These are phyloP conservation scores for Diaporthe destruens DNA, from an alignment of 2,329 filamentous ascomycete genomes.

Conservation along the genomic window DNA sequence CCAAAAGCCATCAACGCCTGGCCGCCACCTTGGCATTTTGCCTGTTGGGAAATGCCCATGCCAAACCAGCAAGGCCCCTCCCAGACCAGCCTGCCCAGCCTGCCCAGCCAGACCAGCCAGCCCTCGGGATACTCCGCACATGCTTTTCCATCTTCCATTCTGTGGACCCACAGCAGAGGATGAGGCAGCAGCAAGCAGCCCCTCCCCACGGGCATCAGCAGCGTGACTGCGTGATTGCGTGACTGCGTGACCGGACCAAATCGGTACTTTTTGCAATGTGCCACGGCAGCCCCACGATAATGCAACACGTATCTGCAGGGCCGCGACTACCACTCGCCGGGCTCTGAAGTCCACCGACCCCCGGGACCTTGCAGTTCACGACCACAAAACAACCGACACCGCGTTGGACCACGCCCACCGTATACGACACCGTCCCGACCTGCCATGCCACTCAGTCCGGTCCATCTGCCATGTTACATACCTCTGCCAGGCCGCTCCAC, in stretches of 20 bases:
- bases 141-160: conserved; percentile 14
- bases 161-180: background rate
- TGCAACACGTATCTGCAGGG: conserved; percentile 36
- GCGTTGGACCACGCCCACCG: background rate
- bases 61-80: background rate
- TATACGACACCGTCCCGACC: conserved; percentile 15
- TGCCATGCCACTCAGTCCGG: too few relatives aligned
- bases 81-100: background rate
- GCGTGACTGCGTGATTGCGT: too few relatives aligned
- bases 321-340: conserved; percentile 28
- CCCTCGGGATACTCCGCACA: background rate
- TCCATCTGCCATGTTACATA: too few relatives aligned
- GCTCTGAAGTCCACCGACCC: conserved; percentile 33
- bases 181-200: too few relatives aligned
- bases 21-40: conserved; percentile 13
- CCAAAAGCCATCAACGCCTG: background rate
- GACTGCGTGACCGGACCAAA: conserved; percentile 31
- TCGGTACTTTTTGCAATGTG: conserved; percentile 36
- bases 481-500: background rate
- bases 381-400: conserved; percentile 21
- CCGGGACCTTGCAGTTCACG: conserved; percentile 41
- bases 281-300: conserved; percentile 38
- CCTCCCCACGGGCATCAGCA: conserved; percentile 10
- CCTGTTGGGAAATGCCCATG: conserved; percentile 11
- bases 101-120: too few relatives aligned